phyloP scores from a whole-genome alignment of 306 rosid species.

The Lathyrus aphaca region DNA sequence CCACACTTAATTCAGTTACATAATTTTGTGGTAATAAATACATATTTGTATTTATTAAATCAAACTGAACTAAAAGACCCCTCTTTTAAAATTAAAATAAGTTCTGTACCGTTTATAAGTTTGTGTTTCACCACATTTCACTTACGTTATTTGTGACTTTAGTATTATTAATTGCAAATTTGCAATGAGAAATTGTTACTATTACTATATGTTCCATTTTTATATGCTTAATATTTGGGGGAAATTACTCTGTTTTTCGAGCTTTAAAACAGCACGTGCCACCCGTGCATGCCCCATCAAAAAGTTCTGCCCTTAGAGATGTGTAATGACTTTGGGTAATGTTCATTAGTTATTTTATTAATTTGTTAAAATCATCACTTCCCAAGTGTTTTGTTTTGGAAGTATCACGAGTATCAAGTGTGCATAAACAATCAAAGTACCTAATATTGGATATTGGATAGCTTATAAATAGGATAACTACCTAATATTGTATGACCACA shows the following conservation, averaged over 20 bases:
- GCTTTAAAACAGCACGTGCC: constrained; percentile 7
- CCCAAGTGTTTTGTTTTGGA: background rate
- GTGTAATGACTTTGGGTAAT: background rate
- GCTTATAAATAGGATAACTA: background rate
- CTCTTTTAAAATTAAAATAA: no score
- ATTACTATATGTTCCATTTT: no score
- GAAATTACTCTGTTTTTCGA: background rate
- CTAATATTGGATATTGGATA: background rate
- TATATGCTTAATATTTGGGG: background rate
- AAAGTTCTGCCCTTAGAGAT: background rate
- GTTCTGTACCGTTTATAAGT: no score
- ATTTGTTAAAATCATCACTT: background rate
- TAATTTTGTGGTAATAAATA: no score
- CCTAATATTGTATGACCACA: no score
- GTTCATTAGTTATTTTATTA: background rate
- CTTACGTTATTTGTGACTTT: no score
- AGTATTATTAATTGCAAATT: no score
- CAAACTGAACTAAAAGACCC: no score
- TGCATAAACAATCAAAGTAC: background rate
- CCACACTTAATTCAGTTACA: no score
- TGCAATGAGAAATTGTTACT: no score
- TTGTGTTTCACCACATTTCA: no score
- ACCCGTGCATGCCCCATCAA: constrained; percentile 21
- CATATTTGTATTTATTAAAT: no score
- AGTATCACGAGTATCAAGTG: background rate